Percentiles rank a stretch among this genome's conserved stretches.
Evolutionary conservation across 2,329 filamentous ascomycete genomes (phyloP).

Genomic region (Penicillium nordicum): DNA sequence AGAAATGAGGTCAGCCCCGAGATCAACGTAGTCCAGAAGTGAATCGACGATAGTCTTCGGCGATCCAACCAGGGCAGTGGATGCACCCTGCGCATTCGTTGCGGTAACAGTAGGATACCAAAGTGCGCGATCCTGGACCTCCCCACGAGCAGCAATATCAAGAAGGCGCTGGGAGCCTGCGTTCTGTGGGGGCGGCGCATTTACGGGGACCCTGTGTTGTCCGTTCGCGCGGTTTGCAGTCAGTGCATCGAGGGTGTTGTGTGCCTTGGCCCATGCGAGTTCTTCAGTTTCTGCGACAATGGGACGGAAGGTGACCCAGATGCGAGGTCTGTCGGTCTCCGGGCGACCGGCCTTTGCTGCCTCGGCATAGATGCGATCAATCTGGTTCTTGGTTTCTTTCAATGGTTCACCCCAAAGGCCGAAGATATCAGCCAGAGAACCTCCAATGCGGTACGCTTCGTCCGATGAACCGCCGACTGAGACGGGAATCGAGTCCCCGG

Average conservation of each 20-base stretch:
- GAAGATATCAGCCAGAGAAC: conserved; percentile 59
- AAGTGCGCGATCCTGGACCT: conserved; percentile 60
- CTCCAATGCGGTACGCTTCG: conserved; percentile 59
- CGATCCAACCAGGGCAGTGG: conserved; percentile 57
- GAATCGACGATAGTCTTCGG: conserved; percentile 53
- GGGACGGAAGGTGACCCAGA: conserved; percentile 64
- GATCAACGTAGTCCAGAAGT: conserved; percentile 56
- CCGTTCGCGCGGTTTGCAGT: conserved; percentile 43
- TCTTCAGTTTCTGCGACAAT: conserved; percentile 61
- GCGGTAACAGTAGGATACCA: conserved; percentile 63
- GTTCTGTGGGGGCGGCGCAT: conserved; percentile 51
- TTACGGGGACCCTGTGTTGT: conserved; percentile 28
- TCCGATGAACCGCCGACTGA: conserved; percentile 59
- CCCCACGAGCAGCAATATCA: conserved; percentile 52
- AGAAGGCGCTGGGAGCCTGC: conserved; percentile 58
- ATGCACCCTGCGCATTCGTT: conserved; percentile 58
- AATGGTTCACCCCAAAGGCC: conserved; percentile 63
- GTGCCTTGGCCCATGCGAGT: conserved; percentile 60
- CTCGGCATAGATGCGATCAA: conserved; percentile 58
- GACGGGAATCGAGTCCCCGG: conserved; percentile 54
- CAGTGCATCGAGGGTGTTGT: conserved; percentile 54
- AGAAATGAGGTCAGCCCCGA: conserved; percentile 57
- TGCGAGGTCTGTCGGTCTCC: conserved; percentile 54
- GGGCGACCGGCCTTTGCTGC: conserved; percentile 55
- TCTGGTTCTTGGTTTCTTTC: conserved; percentile 62